Base-by-base conservation (phyloP, 805 yeast genomes). In the Hemisphaericaspora nanyangensis region DNA sequence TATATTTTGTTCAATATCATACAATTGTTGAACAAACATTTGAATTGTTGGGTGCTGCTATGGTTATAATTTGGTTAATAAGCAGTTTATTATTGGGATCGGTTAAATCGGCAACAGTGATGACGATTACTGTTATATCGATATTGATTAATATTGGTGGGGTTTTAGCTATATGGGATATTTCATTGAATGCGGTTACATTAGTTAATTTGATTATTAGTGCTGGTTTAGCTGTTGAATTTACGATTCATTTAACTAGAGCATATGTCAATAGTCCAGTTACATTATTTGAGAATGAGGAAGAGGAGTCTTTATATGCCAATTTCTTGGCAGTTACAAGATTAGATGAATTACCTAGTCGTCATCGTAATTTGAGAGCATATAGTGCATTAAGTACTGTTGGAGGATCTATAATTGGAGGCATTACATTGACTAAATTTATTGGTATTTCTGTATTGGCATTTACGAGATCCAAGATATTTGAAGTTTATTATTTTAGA, bases 131-230 rank as follows among this genome's bases (percentile, higher is more conserved):
- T 0, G 85, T 91, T 3, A 49, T 69, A 0, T 72, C 81, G 66
- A 80, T 88, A 24, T 55, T 90, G 46, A 63, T 79, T 26, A 79
- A 85, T 55, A 80, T 91, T 40, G 87, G 85, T 2, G 97, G 95
- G 0, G 67, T 82, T 10, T 82, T 91, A 89, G 75, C 82, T 0
- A 12, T 83, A 5, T 80, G 88, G 79, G 74, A 72, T 0, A 81
- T 91, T 18, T 76, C 91, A 1, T 69, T 91, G 34, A 91, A 91
- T 56, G 98, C 96, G 0, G 87, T 91, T 3, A 79, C 91, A 43
- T 67, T 93, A 45, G 98, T 93, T 15, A 91, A 91, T 51, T 70
- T 91, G 40, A 74, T 93, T 26, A 91, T 91, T n/a, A 91, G 97
- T 57, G 80, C 84, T 3, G 99, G 99, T 0, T 65, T 91, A 27